These are phyloP conservation scores for Erodium trifolium DNA, from an alignment of 441 rosid genomes.

Conservation along the genomic window DNA sequence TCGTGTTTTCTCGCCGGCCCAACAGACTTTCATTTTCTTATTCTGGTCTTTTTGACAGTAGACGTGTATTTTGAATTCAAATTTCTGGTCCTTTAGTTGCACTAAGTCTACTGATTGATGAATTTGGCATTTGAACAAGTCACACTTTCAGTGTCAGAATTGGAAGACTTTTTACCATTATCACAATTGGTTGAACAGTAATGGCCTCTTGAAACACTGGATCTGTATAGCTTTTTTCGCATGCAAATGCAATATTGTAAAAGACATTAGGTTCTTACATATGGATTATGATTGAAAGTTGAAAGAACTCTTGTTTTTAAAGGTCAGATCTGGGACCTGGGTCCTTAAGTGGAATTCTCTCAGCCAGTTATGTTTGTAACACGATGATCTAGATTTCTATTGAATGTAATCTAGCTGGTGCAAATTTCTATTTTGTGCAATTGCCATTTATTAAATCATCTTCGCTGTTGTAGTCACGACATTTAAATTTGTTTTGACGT, in stretches of 20 bases:
- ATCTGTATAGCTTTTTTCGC: background rate
- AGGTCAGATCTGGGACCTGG: background rate
- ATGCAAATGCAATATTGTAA: background rate
- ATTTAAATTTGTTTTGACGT: background rate
- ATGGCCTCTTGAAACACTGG: slow-evolving; percentile 8
- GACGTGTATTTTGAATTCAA: too few species aligned
- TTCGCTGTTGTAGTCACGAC: background rate
- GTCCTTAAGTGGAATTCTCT: too few species aligned
- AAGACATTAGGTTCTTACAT: background rate
- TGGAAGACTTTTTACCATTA: too few species aligned
- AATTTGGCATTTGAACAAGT: too few species aligned
- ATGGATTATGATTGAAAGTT: background rate
- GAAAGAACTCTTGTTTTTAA: background rate
- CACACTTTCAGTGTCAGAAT: too few species aligned
- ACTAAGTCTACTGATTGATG: background rate
- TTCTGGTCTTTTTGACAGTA: too few species aligned
- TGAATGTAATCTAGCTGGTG: background rate
- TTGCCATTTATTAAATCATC: background rate
- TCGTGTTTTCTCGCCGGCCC: background rate
- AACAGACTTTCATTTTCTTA: too few species aligned
- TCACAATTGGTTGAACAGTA: background rate
- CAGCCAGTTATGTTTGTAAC: too few species aligned
- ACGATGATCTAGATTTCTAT: background rate
- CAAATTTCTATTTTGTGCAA: background rate
- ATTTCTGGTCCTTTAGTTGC: background rate